Base-by-base conservation (phyloP, 345 rosid species). In the Syzygium jambos region DNA sequence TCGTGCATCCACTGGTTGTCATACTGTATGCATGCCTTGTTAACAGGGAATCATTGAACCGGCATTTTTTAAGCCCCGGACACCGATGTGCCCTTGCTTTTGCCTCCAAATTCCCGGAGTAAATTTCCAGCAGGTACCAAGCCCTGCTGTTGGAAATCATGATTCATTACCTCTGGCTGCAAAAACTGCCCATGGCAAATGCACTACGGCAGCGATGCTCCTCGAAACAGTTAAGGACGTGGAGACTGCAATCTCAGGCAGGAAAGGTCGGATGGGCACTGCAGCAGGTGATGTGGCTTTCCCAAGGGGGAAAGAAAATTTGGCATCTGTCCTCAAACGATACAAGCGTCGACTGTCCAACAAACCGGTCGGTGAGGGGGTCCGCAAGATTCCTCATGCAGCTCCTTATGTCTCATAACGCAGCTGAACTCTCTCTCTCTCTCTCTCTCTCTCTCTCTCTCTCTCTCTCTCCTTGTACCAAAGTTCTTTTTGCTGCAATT, bases 201-300 rank as follows among this genome's bases (percentile, higher is more conserved):
- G 95, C 93, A 98, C 99, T 25, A 96, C 94, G 19, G 94, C 94
- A 3, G 89, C 90, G 3, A 90, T 85, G 88, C 93, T 98, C 56
- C 92, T 96, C n/a, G 99, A 96, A 53, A 87, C 94, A 22, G 93
- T 96, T 86, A 98, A 96, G 94, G 98, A 96, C 14, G 98, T 96
- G 57, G 99, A 98, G 93, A 91, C 86, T n/a, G 96, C 98, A 61
- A 95, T 96, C 91, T 96, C 98, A 52, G 82, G 93, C 77, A 94
- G 99, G n/a, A 98, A 93, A 90, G 99, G 99, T 86, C 93, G 97
- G 80, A 93, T 93, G 4, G 99, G 99, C 55, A 98, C 98, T 86
- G 96, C 98, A 68, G 99, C 99, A 22, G 99, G 99, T 11, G 99
- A 98, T 61, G 99, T 98, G 29, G 99, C 99, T 73, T 98, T 95